Evolutionary conservation across 208 protist genomes (phyloP), one percentile per base, ranked within the genome.

Genomic region (Leishmania braziliensis): DNA sequence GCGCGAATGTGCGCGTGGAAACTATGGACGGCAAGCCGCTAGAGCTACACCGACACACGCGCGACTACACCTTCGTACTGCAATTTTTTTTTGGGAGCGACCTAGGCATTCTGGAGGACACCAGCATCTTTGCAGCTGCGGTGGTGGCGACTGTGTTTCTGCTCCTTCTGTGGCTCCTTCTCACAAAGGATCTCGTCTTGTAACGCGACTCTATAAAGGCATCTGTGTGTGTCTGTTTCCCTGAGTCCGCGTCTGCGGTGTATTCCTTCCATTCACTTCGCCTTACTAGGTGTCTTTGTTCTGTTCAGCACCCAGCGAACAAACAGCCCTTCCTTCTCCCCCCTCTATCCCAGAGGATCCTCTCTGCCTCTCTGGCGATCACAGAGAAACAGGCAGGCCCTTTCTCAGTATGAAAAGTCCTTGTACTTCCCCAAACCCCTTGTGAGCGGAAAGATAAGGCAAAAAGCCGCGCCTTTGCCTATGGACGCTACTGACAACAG

Each of bases 111-210:
- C 54, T 84, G 33, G 85, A 91, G 54, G 82, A 87, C 39, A 74
- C 79, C 20, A 88, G 77, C 74, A 56, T 60, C 6, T 88, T 87
- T 20, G 88, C 82, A 4, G 63, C 86, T 6, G 60, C 83, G 9
- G 46, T 76, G 29, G n/a, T 94, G n/a, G 66, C 86, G 6, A 60
- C 85, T 20, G 84, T 89, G 56, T 51, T 83, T 2, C 81, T 86
- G n/a, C 54, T 92, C 29, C 43, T 88, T 16, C 43, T 93, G 8
- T 96, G 92, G 92, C 85, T 88, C 9, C 70, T 96, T 51, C 75
- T 96, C 29, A 96, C 90, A 0, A 94, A 93, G 73, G 92, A 96
- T 77, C 79, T 96, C 29, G 65, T 81, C 23, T 77, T 90, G 8
- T 93, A 76, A 80, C 26, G 20, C n/a, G 3, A 23, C 46, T 74